Evolutionary conservation across 2,329 filamentous ascomycete genomes (phyloP).

Genomic region (Trichoderma sp.): DNA sequence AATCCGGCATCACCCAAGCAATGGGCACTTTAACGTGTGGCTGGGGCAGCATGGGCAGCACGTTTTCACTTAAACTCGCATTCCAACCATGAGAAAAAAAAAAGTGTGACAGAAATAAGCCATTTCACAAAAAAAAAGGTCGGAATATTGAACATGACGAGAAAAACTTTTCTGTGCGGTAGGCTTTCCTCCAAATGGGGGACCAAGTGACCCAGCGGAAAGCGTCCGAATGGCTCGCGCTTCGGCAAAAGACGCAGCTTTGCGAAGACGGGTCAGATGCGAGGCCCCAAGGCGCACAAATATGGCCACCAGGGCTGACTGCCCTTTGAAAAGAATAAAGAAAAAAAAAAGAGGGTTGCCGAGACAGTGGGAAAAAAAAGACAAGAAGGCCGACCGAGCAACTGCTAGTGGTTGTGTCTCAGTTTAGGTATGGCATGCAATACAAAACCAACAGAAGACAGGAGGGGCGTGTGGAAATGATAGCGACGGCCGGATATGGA

Average conservation of each 20-base stretch:
- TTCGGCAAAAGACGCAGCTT: constrained; percentile 16
- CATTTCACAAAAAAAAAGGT: neutral
- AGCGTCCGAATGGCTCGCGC: constrained; percentile 20
- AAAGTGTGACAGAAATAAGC: neutral
- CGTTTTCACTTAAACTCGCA: constrained; percentile 1
- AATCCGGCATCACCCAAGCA: neutral
- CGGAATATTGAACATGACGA: neutral
- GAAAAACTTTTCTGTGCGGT: constrained; percentile 17
- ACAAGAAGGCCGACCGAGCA: neutral
- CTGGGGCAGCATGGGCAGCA: neutral
- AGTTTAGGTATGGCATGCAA: constrained; percentile 17
- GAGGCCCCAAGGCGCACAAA: constrained; percentile 16
- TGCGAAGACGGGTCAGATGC: constrained; percentile 10
- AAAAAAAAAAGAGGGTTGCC: neutral
- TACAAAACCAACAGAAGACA: neutral
- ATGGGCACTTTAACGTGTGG: neutral
- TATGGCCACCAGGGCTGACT: constrained; percentile 8
- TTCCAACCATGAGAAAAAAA: neutral
- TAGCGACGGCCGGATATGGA: constrained; percentile 9
- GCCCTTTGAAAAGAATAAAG: neutral
- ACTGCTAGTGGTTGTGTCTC: constrained; percentile 5
- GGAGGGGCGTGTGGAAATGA: constrained; percentile 2
- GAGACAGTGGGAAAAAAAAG: neutral
- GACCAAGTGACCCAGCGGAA: constrained; percentile 21
- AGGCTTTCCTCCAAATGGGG: constrained; percentile 2